Evolutionary conservation across 1,139 yeast genomes (phyloP).

Genomic region (Pichia sp.): DNA sequence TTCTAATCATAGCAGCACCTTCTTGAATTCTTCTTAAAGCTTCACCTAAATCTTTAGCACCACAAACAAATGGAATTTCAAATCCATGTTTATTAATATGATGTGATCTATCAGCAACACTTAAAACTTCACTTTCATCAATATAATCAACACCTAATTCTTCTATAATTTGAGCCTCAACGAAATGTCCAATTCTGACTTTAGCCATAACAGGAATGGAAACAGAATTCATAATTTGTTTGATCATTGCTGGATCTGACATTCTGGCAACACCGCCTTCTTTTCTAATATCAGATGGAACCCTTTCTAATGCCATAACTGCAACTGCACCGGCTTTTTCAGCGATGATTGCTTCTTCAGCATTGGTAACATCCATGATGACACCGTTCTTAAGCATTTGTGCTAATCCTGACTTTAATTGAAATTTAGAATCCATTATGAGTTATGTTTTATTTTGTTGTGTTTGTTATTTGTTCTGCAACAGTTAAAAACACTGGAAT

Average conservation of each 20-base stretch:
- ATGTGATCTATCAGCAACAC: slow-evolving; percentile 68
- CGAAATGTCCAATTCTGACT: slow-evolving; percentile 78
- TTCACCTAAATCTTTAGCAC: slow-evolving; percentile 79
- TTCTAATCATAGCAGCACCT: slow-evolving; percentile 86
- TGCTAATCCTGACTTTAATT: slow-evolving; percentile 70
- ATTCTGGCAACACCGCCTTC: slow-evolving; percentile 82
- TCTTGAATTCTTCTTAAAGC: slow-evolving; percentile 75
- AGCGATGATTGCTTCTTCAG: slow-evolving; percentile 61
- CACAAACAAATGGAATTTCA: slow-evolving; percentile 80
- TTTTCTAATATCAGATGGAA: slow-evolving; percentile 82
- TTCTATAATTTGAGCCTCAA: slow-evolving; percentile 76
- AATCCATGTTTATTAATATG: slow-evolving; percentile 60
- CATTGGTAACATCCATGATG: slow-evolving; percentile 55
- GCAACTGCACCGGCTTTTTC: slow-evolving; percentile 88
- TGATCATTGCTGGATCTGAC: slow-evolving; percentile 82
- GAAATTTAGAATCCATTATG: not conserved
- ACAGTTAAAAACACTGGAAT: not conserved
- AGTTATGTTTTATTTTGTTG: not conserved
- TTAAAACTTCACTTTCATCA: slow-evolving; percentile 79
- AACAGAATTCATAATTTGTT: slow-evolving; percentile 66
- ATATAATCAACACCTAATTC: slow-evolving; percentile 72
- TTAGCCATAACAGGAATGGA: slow-evolving; percentile 84
- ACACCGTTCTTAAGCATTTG: slow-evolving; percentile 84
- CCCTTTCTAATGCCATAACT: slow-evolving; percentile 82
- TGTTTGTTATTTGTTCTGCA: not conserved